Evolutionary conservation across 257 asterid genomes (phyloP).

Genomic region (Rhazya stricta): DNA sequence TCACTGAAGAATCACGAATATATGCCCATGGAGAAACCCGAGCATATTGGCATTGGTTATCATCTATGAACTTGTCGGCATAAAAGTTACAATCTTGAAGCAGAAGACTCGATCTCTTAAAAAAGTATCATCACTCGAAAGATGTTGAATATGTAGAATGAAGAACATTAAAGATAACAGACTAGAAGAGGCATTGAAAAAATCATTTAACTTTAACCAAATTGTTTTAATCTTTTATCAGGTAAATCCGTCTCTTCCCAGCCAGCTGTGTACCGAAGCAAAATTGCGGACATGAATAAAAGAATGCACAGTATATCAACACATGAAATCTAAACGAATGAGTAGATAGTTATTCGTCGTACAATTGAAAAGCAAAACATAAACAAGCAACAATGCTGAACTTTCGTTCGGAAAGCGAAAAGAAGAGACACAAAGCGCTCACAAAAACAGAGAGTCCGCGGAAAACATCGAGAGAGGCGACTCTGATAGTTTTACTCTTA

Average conservation of each 20-base stretch:
- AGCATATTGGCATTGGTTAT: background rate
- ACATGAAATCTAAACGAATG: background rate
- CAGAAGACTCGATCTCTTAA: background rate
- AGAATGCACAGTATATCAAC: background rate
- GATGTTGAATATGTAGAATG: background rate
- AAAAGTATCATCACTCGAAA: background rate
- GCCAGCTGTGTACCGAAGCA: background rate
- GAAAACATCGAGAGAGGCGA: conserved; percentile 68
- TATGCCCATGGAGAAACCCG: background rate
- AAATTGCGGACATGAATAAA: background rate
- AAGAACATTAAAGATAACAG: background rate
- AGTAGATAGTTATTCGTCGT: background rate
- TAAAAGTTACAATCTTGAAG: background rate
- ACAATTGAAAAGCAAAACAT: background rate
- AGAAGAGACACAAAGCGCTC: conserved; percentile 8
- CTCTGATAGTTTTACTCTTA: conserved; percentile 37
- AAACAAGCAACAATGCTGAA: background rate
- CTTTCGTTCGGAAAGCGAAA: background rate
- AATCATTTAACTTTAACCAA: background rate
- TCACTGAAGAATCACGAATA: background rate
- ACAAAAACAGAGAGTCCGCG: conserved; percentile 74
- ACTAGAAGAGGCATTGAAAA: background rate
- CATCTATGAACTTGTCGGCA: background rate
- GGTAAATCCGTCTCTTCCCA: background rate
- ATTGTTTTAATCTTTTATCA: background rate